phyloP scores from a whole-genome alignment of 345 rosid species.

The Isatis tinctoria region DNA sequence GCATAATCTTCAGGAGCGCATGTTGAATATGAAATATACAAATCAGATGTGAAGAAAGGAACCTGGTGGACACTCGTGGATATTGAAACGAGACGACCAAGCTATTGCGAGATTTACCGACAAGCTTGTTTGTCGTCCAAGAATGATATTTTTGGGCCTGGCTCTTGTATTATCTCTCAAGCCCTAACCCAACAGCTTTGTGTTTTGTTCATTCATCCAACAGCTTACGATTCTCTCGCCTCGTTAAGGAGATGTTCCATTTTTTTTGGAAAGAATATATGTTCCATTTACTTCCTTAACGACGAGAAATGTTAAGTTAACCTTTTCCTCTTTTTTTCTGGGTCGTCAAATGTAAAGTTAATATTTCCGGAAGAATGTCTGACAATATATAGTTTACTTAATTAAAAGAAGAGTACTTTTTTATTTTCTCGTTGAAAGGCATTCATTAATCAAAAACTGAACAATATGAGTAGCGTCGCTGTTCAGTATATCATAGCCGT shows the following conservation, averaged over 20 bases:
- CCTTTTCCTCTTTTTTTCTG: too few relatives aligned
- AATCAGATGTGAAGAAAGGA: background rate
- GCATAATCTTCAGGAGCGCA: too few relatives aligned
- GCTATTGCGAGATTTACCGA: conserved; percentile 77
- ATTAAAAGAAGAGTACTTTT: background rate
- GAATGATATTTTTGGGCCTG: background rate
- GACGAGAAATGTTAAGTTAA: too few relatives aligned
- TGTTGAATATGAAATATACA: background rate
- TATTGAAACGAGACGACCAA: conserved; percentile 72
- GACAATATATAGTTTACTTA: too few relatives aligned
- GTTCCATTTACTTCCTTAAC: too few relatives aligned
- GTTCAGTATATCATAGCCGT: background rate
- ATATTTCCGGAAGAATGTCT: background rate
- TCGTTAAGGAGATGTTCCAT: too few relatives aligned
- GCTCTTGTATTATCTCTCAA: background rate
- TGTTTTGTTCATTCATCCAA: background rate
- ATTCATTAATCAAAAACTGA: background rate
- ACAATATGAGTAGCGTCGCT: background rate
- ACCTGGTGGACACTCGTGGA: conserved; percentile 83
- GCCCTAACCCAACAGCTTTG: background rate
- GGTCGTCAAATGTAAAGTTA: background rate
- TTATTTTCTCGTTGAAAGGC: background rate
- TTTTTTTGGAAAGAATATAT: too few relatives aligned
- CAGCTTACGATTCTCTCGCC: background rate
- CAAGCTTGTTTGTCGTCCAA: too few relatives aligned